Percentiles rank a stretch among this genome's conserved stretches.
These are phyloP conservation scores for Vicia faba DNA, from an alignment of 306 rosid species.

Conservation along the genomic window DNA sequence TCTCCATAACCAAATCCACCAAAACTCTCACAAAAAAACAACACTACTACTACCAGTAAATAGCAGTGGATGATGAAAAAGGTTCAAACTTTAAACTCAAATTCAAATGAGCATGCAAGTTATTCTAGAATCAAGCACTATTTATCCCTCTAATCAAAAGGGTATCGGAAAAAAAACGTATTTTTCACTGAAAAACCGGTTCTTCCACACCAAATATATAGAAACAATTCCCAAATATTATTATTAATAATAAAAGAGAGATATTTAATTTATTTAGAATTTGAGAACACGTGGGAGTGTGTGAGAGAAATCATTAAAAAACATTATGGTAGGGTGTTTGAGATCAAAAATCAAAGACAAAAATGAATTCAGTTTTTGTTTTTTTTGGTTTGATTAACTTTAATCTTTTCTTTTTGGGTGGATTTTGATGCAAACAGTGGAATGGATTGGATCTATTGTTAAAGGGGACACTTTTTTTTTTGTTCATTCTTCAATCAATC, in stretches of 20 bases:
- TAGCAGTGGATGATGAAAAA: constrained; percentile 1
- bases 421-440: neutral
- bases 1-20: constrained; percentile 50
- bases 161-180: constrained; percentile 16
- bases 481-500: constrained; percentile 41
- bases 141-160: constrained; percentile 30
- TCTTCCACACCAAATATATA: constrained; percentile 3
- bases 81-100: constrained; percentile 3
- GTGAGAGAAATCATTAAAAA: constrained; percentile 38
- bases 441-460: constrained; percentile 44
- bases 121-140: constrained; percentile 31
- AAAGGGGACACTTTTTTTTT: constrained; percentile 40
- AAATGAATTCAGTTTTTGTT: neutral
- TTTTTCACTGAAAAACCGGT: constrained; percentile 35
- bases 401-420: neutral
- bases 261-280: constrained; percentile 11
- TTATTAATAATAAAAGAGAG: neutral
- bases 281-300: constrained; percentile 50
- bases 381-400: no score
- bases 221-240: neutral
- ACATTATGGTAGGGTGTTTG: neutral
- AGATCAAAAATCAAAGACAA: neutral
- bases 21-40: neutral
- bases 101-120: constrained; percentile 38
- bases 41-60: neutral